Evolutionary conservation across 352 stramenopile species (phyloP).

Genomic region (Phytophthora palmivora): DNA sequence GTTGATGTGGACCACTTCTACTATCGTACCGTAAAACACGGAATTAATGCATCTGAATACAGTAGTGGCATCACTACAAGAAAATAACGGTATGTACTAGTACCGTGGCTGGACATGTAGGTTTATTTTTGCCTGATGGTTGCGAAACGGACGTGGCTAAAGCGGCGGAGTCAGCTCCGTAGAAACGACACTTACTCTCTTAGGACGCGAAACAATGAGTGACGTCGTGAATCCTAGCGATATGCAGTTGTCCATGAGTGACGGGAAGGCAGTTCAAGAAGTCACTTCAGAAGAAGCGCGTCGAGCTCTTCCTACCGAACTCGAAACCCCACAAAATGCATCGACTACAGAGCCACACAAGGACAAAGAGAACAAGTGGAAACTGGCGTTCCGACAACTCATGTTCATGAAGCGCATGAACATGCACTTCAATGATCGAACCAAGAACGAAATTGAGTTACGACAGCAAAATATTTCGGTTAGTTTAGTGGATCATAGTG

Average conservation of each 20-base stretch:
- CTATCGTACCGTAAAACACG: too few relatives aligned
- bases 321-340: background rate
- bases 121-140: slow-evolving; percentile 12
- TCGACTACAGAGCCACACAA: background rate
- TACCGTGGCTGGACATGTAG: too few relatives aligned
- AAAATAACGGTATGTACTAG: too few relatives aligned
- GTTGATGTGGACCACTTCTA: background rate
- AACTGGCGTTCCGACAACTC: slow-evolving; percentile 78
- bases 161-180: slow-evolving; percentile 3
- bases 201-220: slow-evolving; percentile 26
- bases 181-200: slow-evolving; percentile 14
- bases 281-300: slow-evolving; percentile 25
- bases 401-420: slow-evolving; percentile 89
- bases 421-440: slow-evolving; percentile 77
- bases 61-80: too few relatives aligned
- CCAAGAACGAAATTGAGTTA: slow-evolving; percentile 82
- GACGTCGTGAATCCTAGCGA: slow-evolving; percentile 28
- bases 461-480: slow-evolving; percentile 83
- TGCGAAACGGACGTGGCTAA: slow-evolving; percentile 33
- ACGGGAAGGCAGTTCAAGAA: slow-evolving; percentile 13
- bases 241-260: slow-evolving; percentile 16
- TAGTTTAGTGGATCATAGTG: background rate
- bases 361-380: slow-evolving; percentile 70
- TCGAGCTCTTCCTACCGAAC: slow-evolving; percentile 14
- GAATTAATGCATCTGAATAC: too few relatives aligned